Evolutionary conservation across 352 stramenopile genomes (phyloP).

Genomic region (Phytopythium delawarense): DNA sequence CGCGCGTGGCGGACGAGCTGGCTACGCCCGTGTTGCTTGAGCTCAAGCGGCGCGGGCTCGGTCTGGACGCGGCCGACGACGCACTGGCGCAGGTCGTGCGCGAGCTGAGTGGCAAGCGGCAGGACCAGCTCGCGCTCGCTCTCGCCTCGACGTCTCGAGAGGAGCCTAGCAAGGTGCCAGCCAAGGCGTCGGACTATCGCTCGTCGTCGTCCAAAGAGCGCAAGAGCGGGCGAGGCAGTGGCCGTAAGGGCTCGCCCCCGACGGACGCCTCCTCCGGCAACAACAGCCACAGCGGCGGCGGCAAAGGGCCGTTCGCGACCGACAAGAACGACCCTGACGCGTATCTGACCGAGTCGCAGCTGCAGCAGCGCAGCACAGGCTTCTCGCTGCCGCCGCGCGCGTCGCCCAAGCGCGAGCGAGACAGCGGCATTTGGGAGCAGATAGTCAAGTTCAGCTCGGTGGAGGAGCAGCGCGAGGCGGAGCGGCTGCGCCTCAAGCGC

Average conservation of each 20-base stretch:
- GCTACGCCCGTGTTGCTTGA: constrained; percentile 45
- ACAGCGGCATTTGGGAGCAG: constrained; percentile 78
- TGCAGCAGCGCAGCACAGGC: constrained; percentile 65
- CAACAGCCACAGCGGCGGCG: not conserved
- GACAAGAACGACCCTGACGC: constrained; percentile 34
- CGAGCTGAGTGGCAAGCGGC: constrained; percentile 30
- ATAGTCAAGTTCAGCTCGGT: constrained; percentile 77
- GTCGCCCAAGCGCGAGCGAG: constrained; percentile 74
- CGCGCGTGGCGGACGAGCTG: constrained; percentile 59
- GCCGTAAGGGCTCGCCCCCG: constrained; percentile 12
- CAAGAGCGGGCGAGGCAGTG: not conserved
- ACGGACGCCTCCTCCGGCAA: not conserved
- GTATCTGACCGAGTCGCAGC: constrained; percentile 64
- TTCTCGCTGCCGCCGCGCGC: constrained; percentile 56
- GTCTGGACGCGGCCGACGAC: constrained; percentile 32
- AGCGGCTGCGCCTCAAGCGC: constrained; percentile 31
- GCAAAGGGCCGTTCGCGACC: constrained; percentile 6
- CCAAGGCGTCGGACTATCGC: constrained; percentile 14
- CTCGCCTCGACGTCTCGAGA: constrained; percentile 1
- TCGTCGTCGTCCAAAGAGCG: constrained; percentile 24
- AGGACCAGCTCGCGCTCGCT: constrained; percentile 30
- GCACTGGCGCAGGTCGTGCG: constrained; percentile 35
- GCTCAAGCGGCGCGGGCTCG: constrained; percentile 39
- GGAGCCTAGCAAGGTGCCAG: constrained; percentile 1
- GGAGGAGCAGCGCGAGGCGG: constrained; percentile 58